phyloP scores from a whole-genome alignment of 2,329 filamentous ascomycete genomes.

The Hymenoscyphus repandus region DNA sequence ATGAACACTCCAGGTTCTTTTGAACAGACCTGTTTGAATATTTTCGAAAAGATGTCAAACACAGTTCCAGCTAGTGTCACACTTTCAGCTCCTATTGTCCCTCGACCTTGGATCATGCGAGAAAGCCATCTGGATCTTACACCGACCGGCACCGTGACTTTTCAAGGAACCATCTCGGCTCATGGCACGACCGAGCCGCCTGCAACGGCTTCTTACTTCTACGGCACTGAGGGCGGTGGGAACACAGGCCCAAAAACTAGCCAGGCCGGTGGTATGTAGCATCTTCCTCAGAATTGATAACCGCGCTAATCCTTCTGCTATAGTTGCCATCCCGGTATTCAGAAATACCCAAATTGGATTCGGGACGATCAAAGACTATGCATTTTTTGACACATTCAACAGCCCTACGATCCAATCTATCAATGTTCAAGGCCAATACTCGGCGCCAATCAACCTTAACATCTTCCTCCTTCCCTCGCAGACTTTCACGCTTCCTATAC shows the following conservation, averaged over 20 bases:
- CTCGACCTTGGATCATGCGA: constrained; percentile 11
- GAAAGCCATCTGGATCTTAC: constrained; percentile 11
- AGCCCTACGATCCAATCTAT: constrained; percentile 7
- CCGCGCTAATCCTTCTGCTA: too few relatives aligned
- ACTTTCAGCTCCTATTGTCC: constrained; percentile 12
- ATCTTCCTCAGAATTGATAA: neutral
- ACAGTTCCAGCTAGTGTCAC: constrained; percentile 13
- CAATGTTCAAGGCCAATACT: constrained; percentile 9
- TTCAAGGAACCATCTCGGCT: constrained; percentile 3
- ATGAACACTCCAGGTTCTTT: constrained; percentile 13
- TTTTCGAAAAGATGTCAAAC: constrained; percentile 20
- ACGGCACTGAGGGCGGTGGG: constrained; percentile 8
- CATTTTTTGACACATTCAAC: constrained; percentile 11
- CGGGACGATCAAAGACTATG: constrained; percentile 12
- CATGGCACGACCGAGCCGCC: neutral
- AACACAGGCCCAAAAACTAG: constrained; percentile 8
- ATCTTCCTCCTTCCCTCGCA: constrained; percentile 15
- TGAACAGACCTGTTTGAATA: constrained; percentile 9
- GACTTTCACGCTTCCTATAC: constrained; percentile 2
- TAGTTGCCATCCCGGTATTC: neutral
- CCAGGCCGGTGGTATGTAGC: constrained; percentile 5
- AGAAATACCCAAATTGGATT: constrained; percentile 2
- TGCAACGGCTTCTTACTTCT: constrained; percentile 11
- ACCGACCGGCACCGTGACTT: constrained; percentile 5
- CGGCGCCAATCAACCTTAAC: constrained; percentile 14